A percentile compares a stretch with the other conserved stretches of the same genome.
Evolutionary conservation across 2,329 filamentous ascomycete species (phyloP).

Genomic region (Monosporascus cannonballus): DNA sequence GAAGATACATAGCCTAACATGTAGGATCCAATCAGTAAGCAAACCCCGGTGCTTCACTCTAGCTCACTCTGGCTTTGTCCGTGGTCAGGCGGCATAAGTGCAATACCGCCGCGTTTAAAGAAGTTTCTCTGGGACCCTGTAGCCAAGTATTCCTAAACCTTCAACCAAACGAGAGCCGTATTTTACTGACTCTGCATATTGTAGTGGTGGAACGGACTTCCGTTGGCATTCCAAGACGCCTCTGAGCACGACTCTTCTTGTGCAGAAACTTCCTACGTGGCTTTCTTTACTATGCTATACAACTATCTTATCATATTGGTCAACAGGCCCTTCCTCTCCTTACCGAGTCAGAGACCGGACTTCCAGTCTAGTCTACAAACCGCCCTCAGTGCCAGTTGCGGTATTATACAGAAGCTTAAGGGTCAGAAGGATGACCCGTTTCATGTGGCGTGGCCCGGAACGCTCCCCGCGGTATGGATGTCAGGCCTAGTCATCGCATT

Average conservation of each 20-base stretch:
- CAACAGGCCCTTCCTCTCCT: constrained; percentile 7
- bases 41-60: neutral
- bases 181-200: neutral
- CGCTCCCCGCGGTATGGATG: constrained; percentile 6
- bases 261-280: neutral
- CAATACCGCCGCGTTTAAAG: too few species aligned
- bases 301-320: constrained; percentile 4
- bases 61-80: neutral
- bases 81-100: neutral
- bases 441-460: constrained; percentile 1
- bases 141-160: neutral
- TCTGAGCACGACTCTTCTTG: neutral
- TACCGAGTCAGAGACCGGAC: constrained; percentile 1
- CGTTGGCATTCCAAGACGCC: constrained; percentile 2
- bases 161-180: neutral
- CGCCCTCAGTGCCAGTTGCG: constrained; percentile 3
- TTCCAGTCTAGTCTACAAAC: constrained; percentile 6
- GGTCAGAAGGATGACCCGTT: neutral
- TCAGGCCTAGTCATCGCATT: constrained; percentile 4
- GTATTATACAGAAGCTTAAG: constrained; percentile 1
- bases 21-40: neutral
- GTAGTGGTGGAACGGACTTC: constrained; percentile 8
- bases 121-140: too few species aligned
- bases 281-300: constrained; percentile 4
- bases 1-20: constrained; percentile 5